phyloP scores from a whole-genome alignment of 1,284 basidiomycete genomes.

The Ceratobasidium papillatum region DNA sequence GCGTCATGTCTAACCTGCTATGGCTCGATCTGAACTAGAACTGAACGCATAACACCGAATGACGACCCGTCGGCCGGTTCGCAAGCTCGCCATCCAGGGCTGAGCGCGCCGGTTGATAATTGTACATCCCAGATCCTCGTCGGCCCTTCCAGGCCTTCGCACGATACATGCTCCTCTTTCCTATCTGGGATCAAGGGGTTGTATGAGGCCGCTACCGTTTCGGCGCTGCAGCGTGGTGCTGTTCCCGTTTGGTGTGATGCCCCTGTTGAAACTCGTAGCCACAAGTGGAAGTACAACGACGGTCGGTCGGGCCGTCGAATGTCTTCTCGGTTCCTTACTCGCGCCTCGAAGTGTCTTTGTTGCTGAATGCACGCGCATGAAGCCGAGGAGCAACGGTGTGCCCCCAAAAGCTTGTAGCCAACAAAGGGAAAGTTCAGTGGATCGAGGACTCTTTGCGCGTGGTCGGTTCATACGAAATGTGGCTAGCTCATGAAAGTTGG shows the following conservation, averaged over 20 bases:
- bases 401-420: neutral
- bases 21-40: conserved; percentile 29
- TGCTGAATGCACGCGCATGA: neutral
- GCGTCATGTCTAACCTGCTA: conserved; percentile 29
- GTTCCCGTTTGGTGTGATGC: neutral
- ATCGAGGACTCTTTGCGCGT: neutral
- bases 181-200: neutral
- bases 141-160: neutral
- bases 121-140: neutral
- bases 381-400: neutral
- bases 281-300: neutral
- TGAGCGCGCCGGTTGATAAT: neutral
- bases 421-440: neutral
- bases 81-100: conserved; percentile 11
- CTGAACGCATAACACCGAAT: neutral
- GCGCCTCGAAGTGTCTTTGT: neutral
- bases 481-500: neutral
- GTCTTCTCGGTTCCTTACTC: conserved; percentile 25
- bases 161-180: neutral
- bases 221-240: neutral
- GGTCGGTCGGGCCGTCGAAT: neutral
- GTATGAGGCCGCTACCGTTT: neutral
- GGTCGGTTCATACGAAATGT: no score
- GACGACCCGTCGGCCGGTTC: neutral
- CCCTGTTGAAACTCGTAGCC: neutral